Evolutionary conservation across 305 asterid species (phyloP).

Genomic region (Solanum hybrid): DNA sequence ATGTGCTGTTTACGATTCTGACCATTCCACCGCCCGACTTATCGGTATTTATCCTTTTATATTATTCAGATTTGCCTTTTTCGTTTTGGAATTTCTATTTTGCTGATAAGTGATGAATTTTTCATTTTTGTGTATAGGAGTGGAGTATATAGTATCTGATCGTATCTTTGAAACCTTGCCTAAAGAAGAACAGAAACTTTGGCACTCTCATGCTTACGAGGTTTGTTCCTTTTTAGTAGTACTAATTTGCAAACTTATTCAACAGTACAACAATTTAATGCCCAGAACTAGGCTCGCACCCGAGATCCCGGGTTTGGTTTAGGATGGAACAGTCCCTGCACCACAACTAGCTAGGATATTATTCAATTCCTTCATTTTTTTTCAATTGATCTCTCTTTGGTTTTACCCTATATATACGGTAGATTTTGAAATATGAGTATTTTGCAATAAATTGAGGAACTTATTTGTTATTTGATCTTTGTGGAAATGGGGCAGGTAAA

Average conservation of each 20-base stretch:
- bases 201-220: slow-evolving; percentile 92
- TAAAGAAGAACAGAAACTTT: slow-evolving; percentile 74
- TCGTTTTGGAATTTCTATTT: not conserved
- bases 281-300: no score
- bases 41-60: slow-evolving; percentile 30
- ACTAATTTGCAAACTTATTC: no score
- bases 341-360: no score
- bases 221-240: slow-evolving; percentile 14
- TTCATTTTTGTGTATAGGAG: slow-evolving; percentile 24
- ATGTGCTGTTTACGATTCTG: slow-evolving; percentile 79
- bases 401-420: not conserved
- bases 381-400: not conserved
- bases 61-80: not conserved
- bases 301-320: no score
- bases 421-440: not conserved
- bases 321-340: no score
- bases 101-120: not conserved
- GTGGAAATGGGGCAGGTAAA: slow-evolving; percentile 7
- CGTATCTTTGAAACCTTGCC: slow-evolving; percentile 44
- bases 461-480: not conserved
- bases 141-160: slow-evolving; percentile 70
- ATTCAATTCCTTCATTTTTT: no score
- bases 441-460: not conserved
- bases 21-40: slow-evolving; percentile 46
- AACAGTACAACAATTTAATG: no score